Conservation (phyloP, 495 filamentous ascomycete genomes). For the Durotheca rogersii region DNA sequence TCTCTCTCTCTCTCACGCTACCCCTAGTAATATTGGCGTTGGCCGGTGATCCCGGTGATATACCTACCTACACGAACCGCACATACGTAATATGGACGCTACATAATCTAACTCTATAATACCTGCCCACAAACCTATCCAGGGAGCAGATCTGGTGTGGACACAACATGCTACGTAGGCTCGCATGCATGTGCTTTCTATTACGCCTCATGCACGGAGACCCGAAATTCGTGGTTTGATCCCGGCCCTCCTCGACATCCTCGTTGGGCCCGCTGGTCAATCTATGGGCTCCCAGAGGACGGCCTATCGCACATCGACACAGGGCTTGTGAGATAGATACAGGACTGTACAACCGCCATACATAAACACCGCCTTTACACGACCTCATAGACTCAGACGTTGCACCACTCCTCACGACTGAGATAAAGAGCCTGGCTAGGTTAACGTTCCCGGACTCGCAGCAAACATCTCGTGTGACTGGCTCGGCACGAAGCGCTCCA, state of each 20-base stretch:
- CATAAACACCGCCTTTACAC: background rate
- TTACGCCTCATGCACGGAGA: background rate
- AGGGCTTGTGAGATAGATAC: constrained; percentile 5
- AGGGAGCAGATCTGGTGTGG: too few species aligned
- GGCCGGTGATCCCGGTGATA: constrained; percentile 1
- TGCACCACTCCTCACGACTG: constrained; percentile 8
- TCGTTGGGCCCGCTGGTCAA: constrained; percentile 5
- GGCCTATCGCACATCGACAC: constrained; percentile 6
- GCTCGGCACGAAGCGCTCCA: constrained; percentile 15
- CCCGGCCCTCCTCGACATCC: constrained; percentile 6
- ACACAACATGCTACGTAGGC: background rate
- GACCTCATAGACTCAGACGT: constrained; percentile 24
- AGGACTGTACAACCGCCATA: constrained; percentile 14
- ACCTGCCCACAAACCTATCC: too few species aligned
- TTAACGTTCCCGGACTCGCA: constrained; percentile 13
- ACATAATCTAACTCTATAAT: too few species aligned
- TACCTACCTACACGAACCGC: background rate
- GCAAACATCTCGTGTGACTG: constrained; percentile 16
- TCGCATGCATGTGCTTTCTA: background rate
- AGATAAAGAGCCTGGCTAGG: constrained; percentile 16
- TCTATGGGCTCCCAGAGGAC: constrained; percentile 6
- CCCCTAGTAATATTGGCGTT: too few species aligned
- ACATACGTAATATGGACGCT: background rate
- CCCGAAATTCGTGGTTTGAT: constrained; percentile 16
- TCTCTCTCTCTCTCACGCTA: too few species aligned